These are phyloP conservation scores for Pseudogymnoascus sp. DNA, from an alignment of 2,329 filamentous ascomycete genomes.

Conservation along the genomic window DNA sequence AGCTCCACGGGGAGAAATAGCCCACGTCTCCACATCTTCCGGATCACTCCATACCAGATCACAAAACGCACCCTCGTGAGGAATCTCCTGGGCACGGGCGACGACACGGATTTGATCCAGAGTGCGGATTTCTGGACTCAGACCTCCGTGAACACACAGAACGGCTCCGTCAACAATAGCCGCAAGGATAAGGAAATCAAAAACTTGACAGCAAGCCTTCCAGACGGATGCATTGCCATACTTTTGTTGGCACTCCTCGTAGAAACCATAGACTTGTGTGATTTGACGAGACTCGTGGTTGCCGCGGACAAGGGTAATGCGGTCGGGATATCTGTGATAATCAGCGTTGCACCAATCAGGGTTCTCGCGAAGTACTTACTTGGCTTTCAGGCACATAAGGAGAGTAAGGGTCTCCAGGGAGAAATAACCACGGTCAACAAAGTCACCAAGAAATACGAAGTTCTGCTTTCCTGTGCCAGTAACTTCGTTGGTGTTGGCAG, in stretches of 20 bases:
- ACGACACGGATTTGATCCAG: slow-evolving; percentile 68
- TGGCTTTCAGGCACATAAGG: slow-evolving; percentile 63
- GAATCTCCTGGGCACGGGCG: slow-evolving; percentile 65
- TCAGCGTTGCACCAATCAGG: neutral
- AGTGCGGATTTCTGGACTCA: slow-evolving; percentile 65
- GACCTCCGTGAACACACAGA: slow-evolving; percentile 62
- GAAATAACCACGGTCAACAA: slow-evolving; percentile 67
- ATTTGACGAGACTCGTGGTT: slow-evolving; percentile 73
- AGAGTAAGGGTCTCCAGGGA: slow-evolving; percentile 65
- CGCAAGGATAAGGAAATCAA: slow-evolving; percentile 66
- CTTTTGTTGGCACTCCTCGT: slow-evolving; percentile 69
- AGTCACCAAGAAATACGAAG: slow-evolving; percentile 65
- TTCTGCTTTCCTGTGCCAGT: slow-evolving; percentile 53
- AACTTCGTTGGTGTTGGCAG: slow-evolving; percentile 28
- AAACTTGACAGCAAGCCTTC: slow-evolving; percentile 72
- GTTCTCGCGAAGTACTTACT: slow-evolving; percentile 37
- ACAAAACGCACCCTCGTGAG: slow-evolving; percentile 69
- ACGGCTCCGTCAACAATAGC: slow-evolving; percentile 68
- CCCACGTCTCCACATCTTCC: slow-evolving; percentile 62
- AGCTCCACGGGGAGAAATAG: slow-evolving; percentile 58
- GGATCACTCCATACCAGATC: slow-evolving; percentile 71
- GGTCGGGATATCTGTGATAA: slow-evolving; percentile 52
- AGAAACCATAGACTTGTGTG: slow-evolving; percentile 71
- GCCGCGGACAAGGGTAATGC: slow-evolving; percentile 63
- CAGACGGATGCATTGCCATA: slow-evolving; percentile 71